Percentiles rank a stretch among this genome's conserved stretches.
Conservation (phyloP, 495 filamentous ascomycete genomes). For the Immersiella caudata region DNA sequence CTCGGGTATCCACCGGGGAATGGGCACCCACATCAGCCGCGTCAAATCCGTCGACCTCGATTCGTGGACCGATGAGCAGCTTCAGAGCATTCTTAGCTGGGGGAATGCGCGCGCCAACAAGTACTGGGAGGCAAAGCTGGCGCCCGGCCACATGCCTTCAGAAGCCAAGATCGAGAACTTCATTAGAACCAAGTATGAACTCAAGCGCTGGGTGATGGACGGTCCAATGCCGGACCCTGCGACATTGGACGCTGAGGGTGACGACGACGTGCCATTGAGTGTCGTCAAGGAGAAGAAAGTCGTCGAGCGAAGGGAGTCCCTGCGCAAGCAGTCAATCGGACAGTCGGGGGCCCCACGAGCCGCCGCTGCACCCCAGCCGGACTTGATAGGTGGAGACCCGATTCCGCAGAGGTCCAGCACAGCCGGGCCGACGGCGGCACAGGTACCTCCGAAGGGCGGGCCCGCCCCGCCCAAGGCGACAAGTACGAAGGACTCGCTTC, state of each 20-base stretch:
- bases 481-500: conserved; percentile 76
- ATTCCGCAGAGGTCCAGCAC: conserved; percentile 56
- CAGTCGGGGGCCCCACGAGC: conserved; percentile 36
- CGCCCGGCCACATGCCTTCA: conserved; percentile 90
- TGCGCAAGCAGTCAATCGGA: conserved; percentile 46
- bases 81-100: conserved; percentile 90
- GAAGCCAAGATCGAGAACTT: conserved; percentile 99
- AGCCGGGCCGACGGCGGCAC: conserved; percentile 65
- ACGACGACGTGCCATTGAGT: conserved; percentile 74
- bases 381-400: conserved; percentile 55
- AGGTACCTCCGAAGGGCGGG: conserved; percentile 66
- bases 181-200: conserved; percentile 97
- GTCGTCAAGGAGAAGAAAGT: conserved; percentile 61
- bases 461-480: conserved; percentile 60
- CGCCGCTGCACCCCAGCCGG: conserved; percentile 44
- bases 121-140: conserved; percentile 97
- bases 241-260: conserved; percentile 77
- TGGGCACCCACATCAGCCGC: conserved; percentile 97
- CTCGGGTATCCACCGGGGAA: conserved; percentile 95
- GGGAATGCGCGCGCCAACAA: conserved; percentile 95
- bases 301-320: conserved; percentile 51
- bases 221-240: conserved; percentile 89
- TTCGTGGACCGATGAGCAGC: conserved; percentile 96
- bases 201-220: conserved; percentile 98
- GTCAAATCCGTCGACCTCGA: conserved; percentile 98